Conservation (phyloP, 257 asterid species). For the Forsythia suspensa region DNA sequence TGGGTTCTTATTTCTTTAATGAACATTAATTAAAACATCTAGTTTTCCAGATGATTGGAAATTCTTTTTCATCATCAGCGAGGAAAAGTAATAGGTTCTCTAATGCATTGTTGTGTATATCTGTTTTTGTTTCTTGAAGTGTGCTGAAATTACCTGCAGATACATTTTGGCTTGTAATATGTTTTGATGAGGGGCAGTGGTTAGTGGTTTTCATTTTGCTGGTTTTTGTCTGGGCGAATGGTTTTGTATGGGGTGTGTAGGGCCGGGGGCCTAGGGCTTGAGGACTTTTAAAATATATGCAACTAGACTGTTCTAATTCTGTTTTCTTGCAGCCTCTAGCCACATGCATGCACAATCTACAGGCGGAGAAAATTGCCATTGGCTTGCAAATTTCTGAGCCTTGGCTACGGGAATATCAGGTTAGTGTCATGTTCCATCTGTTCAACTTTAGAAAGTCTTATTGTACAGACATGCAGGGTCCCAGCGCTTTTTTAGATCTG, state of each 20-base stretch:
- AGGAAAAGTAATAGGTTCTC: no score
- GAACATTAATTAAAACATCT: not conserved
- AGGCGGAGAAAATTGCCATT: conserved; percentile 80
- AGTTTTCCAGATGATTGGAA: not conserved
- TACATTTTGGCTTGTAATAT: no score
- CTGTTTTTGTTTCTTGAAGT: no score
- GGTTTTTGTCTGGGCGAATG: not conserved
- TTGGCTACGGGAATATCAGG: conserved; percentile 98
- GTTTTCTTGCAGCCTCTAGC: conserved; percentile 78
- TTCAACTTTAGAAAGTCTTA: not conserved
- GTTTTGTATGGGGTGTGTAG: not conserved
- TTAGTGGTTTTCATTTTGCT: not conserved
- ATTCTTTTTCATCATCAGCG: not conserved
- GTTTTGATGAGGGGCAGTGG: not conserved
- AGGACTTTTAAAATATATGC: not conserved
- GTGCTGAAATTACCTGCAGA: no score
- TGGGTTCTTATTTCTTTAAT: not conserved
- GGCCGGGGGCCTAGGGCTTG: not conserved
- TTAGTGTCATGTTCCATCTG: conserved; percentile 19
- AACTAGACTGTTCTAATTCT: not conserved
- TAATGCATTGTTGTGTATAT: no score
- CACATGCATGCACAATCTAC: conserved; percentile 84
- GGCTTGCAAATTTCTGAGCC: conserved; percentile 80
- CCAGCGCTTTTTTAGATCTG: not conserved
- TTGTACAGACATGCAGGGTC: not conserved